Base-by-base conservation (phyloP, 2,329 filamentous ascomycete species). In the Cladosporium halotolerans region DNA sequence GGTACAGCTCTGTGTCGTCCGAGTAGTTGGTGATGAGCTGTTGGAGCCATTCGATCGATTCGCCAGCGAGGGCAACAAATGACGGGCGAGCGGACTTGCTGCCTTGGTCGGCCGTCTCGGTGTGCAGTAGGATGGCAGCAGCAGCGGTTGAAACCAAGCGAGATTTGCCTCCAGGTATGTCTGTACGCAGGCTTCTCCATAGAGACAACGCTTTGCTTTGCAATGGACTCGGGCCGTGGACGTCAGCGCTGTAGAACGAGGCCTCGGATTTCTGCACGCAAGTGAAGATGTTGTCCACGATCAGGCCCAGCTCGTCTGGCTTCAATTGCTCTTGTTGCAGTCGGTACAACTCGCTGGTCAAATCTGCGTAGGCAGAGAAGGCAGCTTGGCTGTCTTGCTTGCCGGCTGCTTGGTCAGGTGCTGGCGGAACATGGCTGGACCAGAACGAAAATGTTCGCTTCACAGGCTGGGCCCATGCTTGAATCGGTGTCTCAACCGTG, bases 1-100 rank as follows among this genome's bases (percentile, higher is more conserved):
- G 74, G 63, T 91, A 90, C 0, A 95, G 81, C 34, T 86, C 82
- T n/a, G 73, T 64, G 19, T 87, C 82, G 3, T 36, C n/a, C 14
- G 50, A 34, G 18, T 46, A 28, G 9, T 16, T 6, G 3, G 82
- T 69, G 3, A 86, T 73, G 2, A 89, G 71, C 0, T 71, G 72
- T 58, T 86, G 77, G 2, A 95, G 70, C 43, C 89, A 79, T 2
- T 78, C 73, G 79, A 96, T 93, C 55, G 86, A 83, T 16, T 82
- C 81, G 68, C 93, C 95, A 1, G 91, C 89, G 65, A 97, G 81
- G 33, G 93, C 92, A 52, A 99, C 83, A 65, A 90, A 97, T 0
- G 89, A 95, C 6, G 89, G 86, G 53, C 82, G 82, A 47, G 64
- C 65, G 52, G 63, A 67, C 14, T 53, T 53, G 18, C 6, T 34